Base-by-base conservation (phyloP, 2,329 filamentous ascomycete genomes). In the Venturia effusa region DNA sequence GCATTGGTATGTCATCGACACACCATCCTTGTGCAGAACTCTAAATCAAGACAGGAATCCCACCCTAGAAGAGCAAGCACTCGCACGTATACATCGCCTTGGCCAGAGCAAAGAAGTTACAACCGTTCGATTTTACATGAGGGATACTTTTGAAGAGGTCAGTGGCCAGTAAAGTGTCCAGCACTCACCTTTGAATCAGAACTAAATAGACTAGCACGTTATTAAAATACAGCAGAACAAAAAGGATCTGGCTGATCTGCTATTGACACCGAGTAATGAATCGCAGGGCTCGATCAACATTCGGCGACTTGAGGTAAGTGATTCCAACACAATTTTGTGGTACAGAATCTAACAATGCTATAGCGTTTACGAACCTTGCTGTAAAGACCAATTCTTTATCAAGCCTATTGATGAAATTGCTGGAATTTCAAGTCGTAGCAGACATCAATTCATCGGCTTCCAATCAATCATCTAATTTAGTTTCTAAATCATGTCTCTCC, bases 31-130 rank as follows among this genome's bases (percentile, higher is more conserved):
- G 17, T 41, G 39, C 8, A 8, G 17, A 41, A 41, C 17, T 41
- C 39, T 41, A 8, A 41, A 8, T 41, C 39, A 41, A 41, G 8
- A 8, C 17, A 41, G 39, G 64, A 66, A 66, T 34, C 63, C 64
- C 7, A 45, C 55, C 13, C 37, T 61, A 5, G 62, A 66, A 30
- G 64, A 66, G 24, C 63, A 66, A 51, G 64, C 64, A 6, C 43
- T 66, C 1, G 62, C 62, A 32, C 64, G 64, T 6, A 45, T 64
- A 15, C 64, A 64, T 27, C 40, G 57, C 6, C 61, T 64, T 24
- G 64, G 63, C 34, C 63, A 66, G 40, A 66, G 19, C 24, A 8
- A 40, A 39, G n/a, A 17, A 2, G 59, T 66, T 7, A 57, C 55
- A 4, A 64, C 63, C 7, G 37, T 66, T 34, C 63, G 64, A 0